Percentiles rank a stretch among this genome's conserved stretches.
Conservation (phyloP, 139 green algal species). For the Tetradesmus lagerheimii region DNA sequence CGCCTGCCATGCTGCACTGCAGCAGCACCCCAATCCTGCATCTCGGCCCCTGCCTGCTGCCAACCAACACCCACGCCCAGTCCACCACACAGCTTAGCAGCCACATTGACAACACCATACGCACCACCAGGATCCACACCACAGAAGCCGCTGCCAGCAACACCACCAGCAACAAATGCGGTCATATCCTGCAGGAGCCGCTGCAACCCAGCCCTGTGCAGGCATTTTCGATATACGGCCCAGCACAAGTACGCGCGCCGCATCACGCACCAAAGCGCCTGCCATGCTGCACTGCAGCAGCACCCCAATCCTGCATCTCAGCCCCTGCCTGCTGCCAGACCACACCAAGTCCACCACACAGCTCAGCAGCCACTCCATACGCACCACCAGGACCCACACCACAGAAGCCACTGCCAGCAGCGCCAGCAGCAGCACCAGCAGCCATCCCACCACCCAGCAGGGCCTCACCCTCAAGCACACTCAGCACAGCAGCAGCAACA, state of each 20-base stretch:
- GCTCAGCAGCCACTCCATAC: background rate
- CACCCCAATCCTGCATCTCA: background rate
- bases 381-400: background rate
- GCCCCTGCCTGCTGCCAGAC: background rate
- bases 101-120: slow-evolving; percentile 6
- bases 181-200: too few species aligned
- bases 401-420: background rate
- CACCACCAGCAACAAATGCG: background rate
- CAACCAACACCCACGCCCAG: background rate
- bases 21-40: background rate
- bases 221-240: too few species aligned
- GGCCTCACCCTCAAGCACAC: background rate
- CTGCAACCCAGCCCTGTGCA: too few species aligned
- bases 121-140: background rate
- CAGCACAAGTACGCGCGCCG: too few species aligned
- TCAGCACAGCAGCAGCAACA: slow-evolving; percentile 2
- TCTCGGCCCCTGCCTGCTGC: background rate
- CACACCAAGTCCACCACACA: background rate
- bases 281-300: background rate
- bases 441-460: background rate
- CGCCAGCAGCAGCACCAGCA: background rate
- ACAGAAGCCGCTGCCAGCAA: background rate
- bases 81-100: background rate
- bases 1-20: slow-evolving; percentile 4
- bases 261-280: slow-evolving; percentile 11